Conservation (phyloP, 192 early-diverging fungal genomes). For the Backusella sp. region DNA sequence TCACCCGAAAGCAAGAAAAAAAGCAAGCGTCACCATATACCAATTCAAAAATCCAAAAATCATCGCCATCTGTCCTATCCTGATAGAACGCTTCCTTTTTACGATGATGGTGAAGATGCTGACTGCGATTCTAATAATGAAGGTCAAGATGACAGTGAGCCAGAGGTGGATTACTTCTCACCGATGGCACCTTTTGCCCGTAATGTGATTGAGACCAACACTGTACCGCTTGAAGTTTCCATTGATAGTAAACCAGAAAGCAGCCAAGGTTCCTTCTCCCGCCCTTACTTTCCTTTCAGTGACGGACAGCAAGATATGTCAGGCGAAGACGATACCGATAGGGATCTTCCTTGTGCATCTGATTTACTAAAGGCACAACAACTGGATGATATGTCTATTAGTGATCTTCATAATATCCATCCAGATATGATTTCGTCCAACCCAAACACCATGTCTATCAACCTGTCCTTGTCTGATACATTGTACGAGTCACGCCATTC, state of each 20-base stretch:
- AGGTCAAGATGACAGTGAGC: slow-evolving; percentile 31
- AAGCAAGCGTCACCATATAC: neutral
- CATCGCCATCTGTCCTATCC: neutral
- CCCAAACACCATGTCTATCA: neutral
- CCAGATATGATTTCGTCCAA: neutral
- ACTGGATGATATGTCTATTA: neutral
- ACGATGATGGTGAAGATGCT: slow-evolving; percentile 29
- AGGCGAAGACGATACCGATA: neutral
- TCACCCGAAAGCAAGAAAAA: neutral
- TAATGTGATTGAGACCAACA: neutral
- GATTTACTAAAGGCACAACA: slow-evolving; percentile 10
- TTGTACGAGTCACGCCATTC: slow-evolving; percentile 12
- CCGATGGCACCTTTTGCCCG: slow-evolving; percentile 14
- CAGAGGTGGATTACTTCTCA: slow-evolving; percentile 24
- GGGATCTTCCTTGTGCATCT: slow-evolving; percentile 13
- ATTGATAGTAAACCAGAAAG: neutral
- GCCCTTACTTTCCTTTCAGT: slow-evolving; percentile 12
- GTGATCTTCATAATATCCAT: slow-evolving; percentile 6
- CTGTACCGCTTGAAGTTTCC: neutral
- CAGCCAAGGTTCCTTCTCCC: neutral
- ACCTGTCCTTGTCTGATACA: neutral
- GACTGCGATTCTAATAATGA: slow-evolving; percentile 33
- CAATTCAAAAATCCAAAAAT: slow-evolving; percentile 1
- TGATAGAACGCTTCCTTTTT: neutral
- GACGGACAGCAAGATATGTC: slow-evolving; percentile 11